Base-by-base conservation (phyloP, 257 asterid genomes). In the Ocimum tenuiflorum region DNA sequence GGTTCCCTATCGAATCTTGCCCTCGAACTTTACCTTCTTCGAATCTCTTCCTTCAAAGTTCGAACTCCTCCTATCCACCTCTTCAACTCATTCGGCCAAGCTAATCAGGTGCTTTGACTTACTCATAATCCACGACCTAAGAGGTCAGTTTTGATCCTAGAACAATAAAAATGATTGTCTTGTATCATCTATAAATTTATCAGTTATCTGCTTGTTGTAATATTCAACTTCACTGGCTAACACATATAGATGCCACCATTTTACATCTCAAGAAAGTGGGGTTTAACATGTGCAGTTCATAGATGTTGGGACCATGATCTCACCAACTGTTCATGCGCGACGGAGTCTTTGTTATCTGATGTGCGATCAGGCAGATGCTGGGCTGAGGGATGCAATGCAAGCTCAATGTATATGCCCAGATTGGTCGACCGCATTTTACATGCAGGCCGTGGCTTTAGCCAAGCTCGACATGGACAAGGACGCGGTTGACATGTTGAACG, bases 301-400 rank as follows among this genome's bases (percentile, higher is more conserved):
- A 56, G 96, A 92, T 75, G 97, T 92, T 53, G 99, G 97, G 23
- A 87, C 97, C 60, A 92, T 92, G 99, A 81, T 87, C 47, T 92
- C 99, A 8, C 99, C 95, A 18, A 89, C 99, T n/a, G 99, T 92
- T 46, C 91, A 86, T 80, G 95, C 91, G 12, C 79, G 99, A 14
- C 70, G 99, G 54, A 92, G 99, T 78, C 96, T 92, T 33, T 81
- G 96, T 69, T 79, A 89, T 75, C 89, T 92, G 17, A 87, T 92
- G 99, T 87, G 95, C 4, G 99, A 92, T 71, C 99, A 92, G 65
- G 88, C 99, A 2, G 97, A 87, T 66, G 97, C 95, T 8, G 97
- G 97, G 19, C 94, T 92, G n/a, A 76, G 96, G 41, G 99, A 92
- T 51, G 97, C 99, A 53, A 91, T 91, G 98, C 98, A 91, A 80